Percentiles rank a stretch among this genome's conserved stretches.
Conservation (phyloP, 1,139 yeast species). For the Saccharomyces hybrid region DNA sequence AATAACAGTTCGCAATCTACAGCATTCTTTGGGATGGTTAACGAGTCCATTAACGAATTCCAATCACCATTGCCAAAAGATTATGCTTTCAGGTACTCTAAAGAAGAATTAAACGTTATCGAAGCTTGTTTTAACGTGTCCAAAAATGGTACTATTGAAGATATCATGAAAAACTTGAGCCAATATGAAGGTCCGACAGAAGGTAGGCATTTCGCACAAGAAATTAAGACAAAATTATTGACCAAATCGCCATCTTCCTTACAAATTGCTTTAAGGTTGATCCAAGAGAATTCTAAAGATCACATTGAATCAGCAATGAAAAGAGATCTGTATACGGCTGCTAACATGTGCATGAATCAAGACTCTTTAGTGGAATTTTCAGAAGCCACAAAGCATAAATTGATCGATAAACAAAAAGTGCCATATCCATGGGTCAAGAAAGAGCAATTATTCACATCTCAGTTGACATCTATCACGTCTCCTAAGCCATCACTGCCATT, state of each 20-base stretch:
- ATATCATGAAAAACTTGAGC: constrained; percentile 50
- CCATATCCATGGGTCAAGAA: constrained; percentile 36
- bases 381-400: constrained; percentile 45
- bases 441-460: constrained; percentile 26
- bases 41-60: constrained; percentile 70
- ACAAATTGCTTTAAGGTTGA: constrained; percentile 61
- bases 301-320: constrained; percentile 61
- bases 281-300: constrained; percentile 54
- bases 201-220: constrained; percentile 60
- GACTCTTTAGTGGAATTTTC: constrained; percentile 62
- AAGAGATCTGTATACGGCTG: constrained; percentile 70
- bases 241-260: constrained; percentile 66
- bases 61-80: constrained; percentile 59
- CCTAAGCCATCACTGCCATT: constrained; percentile 26
- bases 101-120: constrained; percentile 53
- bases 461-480: constrained; percentile 20
- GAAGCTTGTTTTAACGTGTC: constrained; percentile 53
- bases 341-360: constrained; percentile 54
- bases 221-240: constrained; percentile 48
- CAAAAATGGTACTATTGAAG: constrained; percentile 49
- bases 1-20: constrained; percentile 12
- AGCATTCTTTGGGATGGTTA: constrained; percentile 41
- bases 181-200: constrained; percentile 31
- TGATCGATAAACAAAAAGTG: constrained; percentile 53
- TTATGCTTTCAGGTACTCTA: constrained; percentile 52